Evolutionary conservation across 805 yeast genomes (phyloP), one percentile per base, ranked within the genome.

Genomic region (Metschnikowia kunwiensis): DNA sequence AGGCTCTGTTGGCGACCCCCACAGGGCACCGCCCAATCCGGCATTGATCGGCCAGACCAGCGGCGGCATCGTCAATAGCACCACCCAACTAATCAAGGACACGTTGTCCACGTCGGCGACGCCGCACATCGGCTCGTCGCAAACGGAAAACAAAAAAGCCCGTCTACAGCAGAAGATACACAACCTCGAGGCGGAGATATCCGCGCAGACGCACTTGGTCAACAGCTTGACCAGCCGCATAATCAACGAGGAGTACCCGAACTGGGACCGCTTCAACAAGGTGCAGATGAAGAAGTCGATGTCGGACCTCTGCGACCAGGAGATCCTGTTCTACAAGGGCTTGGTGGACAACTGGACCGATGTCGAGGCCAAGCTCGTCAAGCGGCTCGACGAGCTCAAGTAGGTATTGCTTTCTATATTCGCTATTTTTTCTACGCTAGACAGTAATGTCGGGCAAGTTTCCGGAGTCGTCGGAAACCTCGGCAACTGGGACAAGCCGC

Each of bases 221-320:
- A 61, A 66, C 32, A 70, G 64, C 27, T 65, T 71, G 45, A 77
- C 77, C 18, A 55, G 44, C 36, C 70, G 65, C 42, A 64, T 76
- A 6, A 57, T 76, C 23, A 60, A 66, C 25, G 73, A 66, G 40
- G 82, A 76, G 50, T 76, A 70, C 47, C 74, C 72, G 4, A 62
- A 80, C 44, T 91, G 94, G 70, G 95, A 91, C 50, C 72, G 70
- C 16, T 83, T 86, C 44, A 88, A 88, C 60, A 77, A 86, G 20
- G 68, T 72, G 24, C 97, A 91, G 60, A 70, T 89, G 57, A 80
- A 82, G 53, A 70, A 72, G 20, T 75, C 94, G 1, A 70, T 91
- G 62, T 65, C 77, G 7, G 73, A 74, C n/a, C 66, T 91, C 40
- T 84, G 95, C 32, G 84, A 83, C 46, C 78, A 77, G 43, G 84